Evolutionary conservation across 2,329 filamentous ascomycete genomes (phyloP), one percentile per base, ranked within the genome.

Genomic region (Rutstroemia sp.): DNA sequence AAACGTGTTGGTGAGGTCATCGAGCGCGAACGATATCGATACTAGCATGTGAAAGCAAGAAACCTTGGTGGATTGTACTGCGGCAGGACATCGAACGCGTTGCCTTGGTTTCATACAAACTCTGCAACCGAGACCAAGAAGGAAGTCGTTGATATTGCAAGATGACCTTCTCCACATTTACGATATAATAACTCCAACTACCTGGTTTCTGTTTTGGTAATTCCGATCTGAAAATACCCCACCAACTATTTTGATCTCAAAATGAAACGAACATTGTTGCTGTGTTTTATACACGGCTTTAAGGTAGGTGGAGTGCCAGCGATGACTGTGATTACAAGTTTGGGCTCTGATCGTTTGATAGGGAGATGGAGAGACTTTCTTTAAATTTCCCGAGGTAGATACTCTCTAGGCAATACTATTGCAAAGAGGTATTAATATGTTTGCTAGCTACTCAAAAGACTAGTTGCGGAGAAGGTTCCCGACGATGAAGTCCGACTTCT

Each of bases 211-310:
- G n/a, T 37, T 25, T 49, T 41, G 16, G n/a, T 27, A 3, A 23
- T 14, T 37, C 7, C 27, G 5, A 34, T 51, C 27, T 45, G 4
- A 44, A 42, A 5, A 17, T 25, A 44, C 14, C 17, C 21, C n/a
- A 44, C 6, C 12, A 1, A n/a, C 23, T 44, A 16, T 21, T 37
- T 17, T 39, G 34, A 51, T 37, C 42, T 51, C 10, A 51, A 10
- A 49, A 78, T 76, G 74, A 76, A 76, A 70, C 78, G 78, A 68
- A 87, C 85, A 21, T 69, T 90, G 4, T 72, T 90, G 2, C 75
- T 90, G 7, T 87, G 84, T 67, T 89, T 89, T 67, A 82, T 90
- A 50, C 87, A 90, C 69, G 87, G 87, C 48, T 89, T 89, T 76
- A 63, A 86, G 79, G 49, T 51, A 34, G 12, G 49, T n/a, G 16